A percentile compares a stretch with the other conserved stretches of the same genome.
Evolutionary conservation across 2,329 filamentous ascomycete species (phyloP).

Genomic region (Purpureocillium takamizusanense): DNA sequence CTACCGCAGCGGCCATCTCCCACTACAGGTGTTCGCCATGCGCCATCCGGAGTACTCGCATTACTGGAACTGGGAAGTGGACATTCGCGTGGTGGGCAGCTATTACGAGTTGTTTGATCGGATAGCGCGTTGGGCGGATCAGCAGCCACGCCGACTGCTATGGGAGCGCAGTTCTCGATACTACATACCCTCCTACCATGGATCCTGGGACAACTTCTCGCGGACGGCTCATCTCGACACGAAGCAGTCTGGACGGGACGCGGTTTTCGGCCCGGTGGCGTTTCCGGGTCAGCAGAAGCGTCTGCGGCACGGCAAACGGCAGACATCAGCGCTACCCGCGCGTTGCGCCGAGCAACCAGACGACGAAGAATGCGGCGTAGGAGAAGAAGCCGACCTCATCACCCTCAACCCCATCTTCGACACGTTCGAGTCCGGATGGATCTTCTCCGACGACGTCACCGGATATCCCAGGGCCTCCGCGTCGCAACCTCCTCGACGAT

Average conservation of each 20-base stretch:
- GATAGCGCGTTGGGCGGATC: conserved; percentile 54
- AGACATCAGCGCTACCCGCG: conserved; percentile 43
- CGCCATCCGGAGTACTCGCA: conserved; percentile 56
- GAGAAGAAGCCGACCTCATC: conserved; percentile 66
- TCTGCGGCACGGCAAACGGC: conserved; percentile 42
- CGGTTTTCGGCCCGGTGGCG: conserved; percentile 60
- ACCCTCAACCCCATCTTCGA: conserved; percentile 73
- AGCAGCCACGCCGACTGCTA: conserved; percentile 60
- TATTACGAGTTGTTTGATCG: conserved; percentile 67
- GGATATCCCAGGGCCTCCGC: conserved; percentile 50
- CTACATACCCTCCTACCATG: conserved; percentile 64
- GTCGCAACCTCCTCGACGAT: conserved; percentile 47
- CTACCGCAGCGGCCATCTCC: conserved; percentile 56
- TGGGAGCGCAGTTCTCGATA: conserved; percentile 74
- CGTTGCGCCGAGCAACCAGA: conserved; percentile 46
- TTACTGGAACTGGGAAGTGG: conserved; percentile 66
- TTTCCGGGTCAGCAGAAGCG: conserved; percentile 38
- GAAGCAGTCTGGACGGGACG: conserved; percentile 35
- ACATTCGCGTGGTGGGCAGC: conserved; percentile 55
- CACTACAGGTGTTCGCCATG: conserved; percentile 55
- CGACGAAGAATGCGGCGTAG: conserved; percentile 50
- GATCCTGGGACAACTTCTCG: conserved; percentile 63
- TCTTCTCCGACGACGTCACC: conserved; percentile 60
- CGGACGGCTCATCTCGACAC: conserved; percentile 55
- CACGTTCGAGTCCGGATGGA: conserved; percentile 61